These are phyloP conservation scores for Aureobasidium sp. DNA, from an alignment of 2,329 filamentous ascomycete species.

Conservation along the genomic window DNA sequence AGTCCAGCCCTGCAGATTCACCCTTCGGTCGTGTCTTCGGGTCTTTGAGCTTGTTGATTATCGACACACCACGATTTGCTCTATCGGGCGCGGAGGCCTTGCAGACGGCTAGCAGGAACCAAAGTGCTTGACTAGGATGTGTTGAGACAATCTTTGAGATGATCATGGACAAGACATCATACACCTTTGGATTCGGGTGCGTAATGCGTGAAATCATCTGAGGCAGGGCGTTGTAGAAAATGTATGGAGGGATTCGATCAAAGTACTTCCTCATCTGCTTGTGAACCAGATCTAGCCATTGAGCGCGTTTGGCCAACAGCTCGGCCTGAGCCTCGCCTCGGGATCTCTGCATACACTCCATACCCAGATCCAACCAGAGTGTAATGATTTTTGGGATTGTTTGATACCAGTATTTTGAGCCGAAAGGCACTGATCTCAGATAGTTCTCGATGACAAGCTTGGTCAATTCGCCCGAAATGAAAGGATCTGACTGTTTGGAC, in stretches of 20 bases:
- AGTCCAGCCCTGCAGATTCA: conserved; percentile 49
- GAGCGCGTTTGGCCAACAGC: conserved; percentile 46
- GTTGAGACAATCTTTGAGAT: conserved; percentile 77
- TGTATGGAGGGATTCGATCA: conserved; percentile 61
- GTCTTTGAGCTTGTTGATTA: conserved; percentile 38
- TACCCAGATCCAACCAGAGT: conserved; percentile 87
- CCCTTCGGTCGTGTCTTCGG: conserved; percentile 50
- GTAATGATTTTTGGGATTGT: conserved; percentile 87
- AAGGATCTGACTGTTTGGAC: conserved; percentile 56
- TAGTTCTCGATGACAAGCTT: conserved; percentile 93
- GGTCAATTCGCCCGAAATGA: conserved; percentile 70
- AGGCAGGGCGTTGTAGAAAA: conserved; percentile 77
- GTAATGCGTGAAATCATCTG: conserved; percentile 95
- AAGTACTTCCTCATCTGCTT: conserved; percentile 74
- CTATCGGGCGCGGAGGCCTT: conserved; percentile 72
- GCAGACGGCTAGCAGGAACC: conserved; percentile 81
- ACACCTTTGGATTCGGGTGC: conserved; percentile 73
- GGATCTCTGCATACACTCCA: conserved; percentile 47
- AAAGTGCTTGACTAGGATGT: conserved; percentile 87
- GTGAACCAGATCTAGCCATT: conserved; percentile 63
- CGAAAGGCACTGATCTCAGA: conserved; percentile 74
- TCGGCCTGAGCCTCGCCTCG: conserved; percentile 41
- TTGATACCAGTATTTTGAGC: conserved; percentile 93
- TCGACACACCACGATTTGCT: conserved; percentile 42
- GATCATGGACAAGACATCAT: conserved; percentile 67